phyloP scores from a whole-genome alignment of 176 grass and related monocot species.

The Hsuehochloa calcarea region DNA sequence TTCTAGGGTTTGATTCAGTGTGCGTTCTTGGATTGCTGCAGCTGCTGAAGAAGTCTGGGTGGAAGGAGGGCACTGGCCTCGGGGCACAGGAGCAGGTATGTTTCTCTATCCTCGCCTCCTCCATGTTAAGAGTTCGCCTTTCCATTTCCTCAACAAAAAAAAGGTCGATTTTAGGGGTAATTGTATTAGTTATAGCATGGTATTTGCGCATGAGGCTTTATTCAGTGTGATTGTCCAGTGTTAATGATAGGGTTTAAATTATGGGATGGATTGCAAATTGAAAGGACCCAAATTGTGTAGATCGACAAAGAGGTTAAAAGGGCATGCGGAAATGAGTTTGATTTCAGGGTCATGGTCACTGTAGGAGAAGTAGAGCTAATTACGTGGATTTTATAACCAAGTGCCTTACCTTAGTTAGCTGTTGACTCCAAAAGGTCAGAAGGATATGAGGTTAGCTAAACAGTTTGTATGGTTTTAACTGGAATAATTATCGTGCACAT shows the following conservation, averaged over 20 bases:
- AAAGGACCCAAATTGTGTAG: background rate
- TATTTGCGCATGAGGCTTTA: background rate
- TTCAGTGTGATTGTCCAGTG: background rate
- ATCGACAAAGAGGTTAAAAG: background rate
- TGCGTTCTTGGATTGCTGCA: conserved; percentile 27
- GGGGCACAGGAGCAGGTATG: conserved; percentile 84
- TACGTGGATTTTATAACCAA: background rate
- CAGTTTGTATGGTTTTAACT: background rate
- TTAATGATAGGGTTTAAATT: background rate
- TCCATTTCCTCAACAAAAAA: background rate
- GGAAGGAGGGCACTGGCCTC: conserved; percentile 96
- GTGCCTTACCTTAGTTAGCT: background rate
- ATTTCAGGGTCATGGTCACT: background rate
- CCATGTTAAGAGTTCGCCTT: background rate
- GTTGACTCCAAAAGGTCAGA: background rate
- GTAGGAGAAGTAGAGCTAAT: background rate
- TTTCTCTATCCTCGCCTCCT: background rate
- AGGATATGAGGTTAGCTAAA: background rate
- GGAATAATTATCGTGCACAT: background rate
- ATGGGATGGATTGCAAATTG: background rate
- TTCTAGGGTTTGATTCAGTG: conserved; percentile 48
- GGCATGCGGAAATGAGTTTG: background rate
- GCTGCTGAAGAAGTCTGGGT: conserved; percentile 90
- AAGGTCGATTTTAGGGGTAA: background rate
- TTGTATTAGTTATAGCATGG: background rate